Evolutionary conservation across 2,329 filamentous ascomycete species (phyloP), one percentile per base, ranked within the genome.

Genomic region (Cryphonectria nitschkei): DNA sequence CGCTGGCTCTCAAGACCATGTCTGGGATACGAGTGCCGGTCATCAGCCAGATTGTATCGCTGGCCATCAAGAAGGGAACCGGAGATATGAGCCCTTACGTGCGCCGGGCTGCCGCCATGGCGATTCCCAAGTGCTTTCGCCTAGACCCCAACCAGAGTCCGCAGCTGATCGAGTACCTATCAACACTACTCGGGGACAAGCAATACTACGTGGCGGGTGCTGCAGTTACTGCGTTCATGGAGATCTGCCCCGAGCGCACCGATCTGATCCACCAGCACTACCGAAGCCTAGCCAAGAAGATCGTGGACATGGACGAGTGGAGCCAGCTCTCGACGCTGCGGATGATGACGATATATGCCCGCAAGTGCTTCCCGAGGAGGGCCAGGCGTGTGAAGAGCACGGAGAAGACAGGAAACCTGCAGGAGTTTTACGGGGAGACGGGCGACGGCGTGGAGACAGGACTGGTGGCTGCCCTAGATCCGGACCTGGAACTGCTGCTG

Each of bases 241-340:
- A 97, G 74, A 86, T 98, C 39, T 98, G 95, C 75, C 95, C 96
- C 0, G 92, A 97, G 22, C 86, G 92, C 68, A 87, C 97, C 74
- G 95, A 98, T 78, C 83, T 99, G 72, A 90, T 99, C 75, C 96
- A 99, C 81, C 90, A 92, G 74, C 92, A 97, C 78, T 99, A 98
- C 81, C 89, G 93, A 66, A 86, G 88, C 50, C 83, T 99, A 73
- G 90, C 97, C 73, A 93, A 90, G 80, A 97, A 98, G 84, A 83
- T 98, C 67, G 94, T 98, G 34, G 96, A 99, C 79, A 99, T 99
- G 96, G 96, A 99, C 78, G 96, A 99, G 82, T 99, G 96, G 96
- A 93, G 94, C 58, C 96, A 99, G 81, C 81, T 98, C 68, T 92
- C 94, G 2, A 93, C 93, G 2, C 79, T 99, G 75, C 88, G 90